These are phyloP conservation scores for Xylariomycetidae sp. DNA, from an alignment of 2,329 filamentous ascomycete genomes.

Conservation along the genomic window DNA sequence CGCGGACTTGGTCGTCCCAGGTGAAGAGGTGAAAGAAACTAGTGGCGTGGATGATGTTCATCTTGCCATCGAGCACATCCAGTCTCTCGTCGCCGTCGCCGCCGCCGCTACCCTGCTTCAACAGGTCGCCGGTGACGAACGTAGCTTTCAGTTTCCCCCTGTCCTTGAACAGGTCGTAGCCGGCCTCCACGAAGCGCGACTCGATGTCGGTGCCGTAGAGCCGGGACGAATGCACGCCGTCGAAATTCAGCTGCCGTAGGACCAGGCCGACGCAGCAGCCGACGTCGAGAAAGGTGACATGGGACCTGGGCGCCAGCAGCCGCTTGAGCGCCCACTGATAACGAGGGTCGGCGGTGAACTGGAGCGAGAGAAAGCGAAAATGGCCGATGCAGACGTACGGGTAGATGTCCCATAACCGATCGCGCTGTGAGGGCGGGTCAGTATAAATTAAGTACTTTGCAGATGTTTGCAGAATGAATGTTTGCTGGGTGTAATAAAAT, in stretches of 20 bases:
- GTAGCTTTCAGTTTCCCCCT: conserved; percentile 38
- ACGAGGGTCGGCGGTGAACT: conserved; percentile 34
- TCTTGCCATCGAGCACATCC: conserved; percentile 31
- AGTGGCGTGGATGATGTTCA: conserved; percentile 44
- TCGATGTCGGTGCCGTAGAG: conserved; percentile 48
- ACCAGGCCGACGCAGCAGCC: conserved; percentile 48
- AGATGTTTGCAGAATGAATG: conserved; percentile 1
- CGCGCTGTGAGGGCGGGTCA: conserved; percentile 29
- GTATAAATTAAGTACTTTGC: not conserved
- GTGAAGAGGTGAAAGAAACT: conserved; percentile 48
- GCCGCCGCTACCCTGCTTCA: conserved; percentile 19
- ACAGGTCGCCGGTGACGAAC: conserved; percentile 48
- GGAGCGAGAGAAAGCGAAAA: conserved; percentile 45
- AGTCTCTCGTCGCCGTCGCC: conserved; percentile 34
- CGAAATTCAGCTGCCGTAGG: conserved; percentile 43
- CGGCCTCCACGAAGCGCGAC: conserved; percentile 48
- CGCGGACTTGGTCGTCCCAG: conserved; percentile 41
- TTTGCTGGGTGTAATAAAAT: not conserved
- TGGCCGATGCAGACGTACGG: conserved; percentile 43
- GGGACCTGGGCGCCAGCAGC: conserved; percentile 33
- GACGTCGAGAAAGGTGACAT: conserved; percentile 41
- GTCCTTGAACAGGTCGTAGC: conserved; percentile 62
- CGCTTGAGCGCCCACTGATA: conserved; percentile 39
- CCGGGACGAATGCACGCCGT: conserved; percentile 43
- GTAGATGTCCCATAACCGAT: conserved; percentile 40